Evolutionary conservation across 2,329 filamentous ascomycete genomes (phyloP).

Genomic region (Fulvia fulva): DNA sequence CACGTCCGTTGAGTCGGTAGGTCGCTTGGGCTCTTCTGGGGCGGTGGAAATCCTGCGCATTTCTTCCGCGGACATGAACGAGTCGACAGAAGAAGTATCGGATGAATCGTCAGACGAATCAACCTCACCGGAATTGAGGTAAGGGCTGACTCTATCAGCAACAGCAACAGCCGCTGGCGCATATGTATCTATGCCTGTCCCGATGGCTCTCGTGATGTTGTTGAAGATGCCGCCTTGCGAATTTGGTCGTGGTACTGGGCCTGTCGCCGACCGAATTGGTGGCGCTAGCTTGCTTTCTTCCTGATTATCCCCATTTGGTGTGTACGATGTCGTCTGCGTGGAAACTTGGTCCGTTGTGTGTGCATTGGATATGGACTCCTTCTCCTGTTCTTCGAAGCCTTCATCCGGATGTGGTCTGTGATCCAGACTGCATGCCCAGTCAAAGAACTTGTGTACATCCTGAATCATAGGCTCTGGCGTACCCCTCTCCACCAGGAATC

Average conservation of each 20-base stretch:
- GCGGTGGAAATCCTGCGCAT: slow-evolving; percentile 33
- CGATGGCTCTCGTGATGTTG: slow-evolving; percentile 29
- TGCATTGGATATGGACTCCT: neutral
- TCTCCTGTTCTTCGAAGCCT: slow-evolving; percentile 28
- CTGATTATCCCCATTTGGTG: neutral
- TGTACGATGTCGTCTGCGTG: neutral
- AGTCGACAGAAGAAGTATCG: slow-evolving; percentile 27
- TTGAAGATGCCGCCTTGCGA: slow-evolving; percentile 29
- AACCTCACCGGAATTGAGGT: slow-evolving; percentile 15
- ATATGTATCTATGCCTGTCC: slow-evolving; percentile 33
- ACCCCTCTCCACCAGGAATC: slow-evolving; percentile 86
- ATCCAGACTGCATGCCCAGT: slow-evolving; percentile 64
- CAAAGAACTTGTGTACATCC: slow-evolving; percentile 76
- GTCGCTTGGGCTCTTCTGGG: slow-evolving; percentile 20
- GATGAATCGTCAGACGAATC: slow-evolving; percentile 21
- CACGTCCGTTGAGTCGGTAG: slow-evolving; percentile 20
- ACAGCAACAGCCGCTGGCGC: slow-evolving; percentile 33
- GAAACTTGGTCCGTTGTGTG: neutral
- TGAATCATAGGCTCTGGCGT: slow-evolving; percentile 75
- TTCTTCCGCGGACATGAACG: slow-evolving; percentile 44
- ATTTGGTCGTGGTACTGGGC: slow-evolving; percentile 4
- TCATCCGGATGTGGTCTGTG: slow-evolving; percentile 37
- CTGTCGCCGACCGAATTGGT: slow-evolving; percentile 4
- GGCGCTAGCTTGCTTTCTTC: neutral
- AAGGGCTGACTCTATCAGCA: slow-evolving; percentile 26